Base-by-base conservation (phyloP, 1,139 yeast species). In the Meyerozyma elateridarum region DNA sequence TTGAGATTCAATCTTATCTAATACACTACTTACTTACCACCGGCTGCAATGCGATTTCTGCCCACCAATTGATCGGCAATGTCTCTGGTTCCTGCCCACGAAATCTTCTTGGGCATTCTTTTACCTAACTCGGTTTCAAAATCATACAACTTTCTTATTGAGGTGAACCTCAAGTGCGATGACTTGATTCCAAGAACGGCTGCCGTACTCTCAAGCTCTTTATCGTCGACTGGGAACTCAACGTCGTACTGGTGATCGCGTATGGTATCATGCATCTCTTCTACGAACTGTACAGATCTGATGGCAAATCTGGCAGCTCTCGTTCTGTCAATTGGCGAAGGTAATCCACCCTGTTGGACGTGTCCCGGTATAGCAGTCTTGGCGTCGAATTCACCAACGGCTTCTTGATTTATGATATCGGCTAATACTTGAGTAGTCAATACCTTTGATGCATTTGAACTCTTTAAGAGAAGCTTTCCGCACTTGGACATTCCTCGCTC, bases 351-450 rank as follows among this genome's bases (percentile, higher is more conserved):
- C 61, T 91, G 98, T 68, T 91, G 98, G 33, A 88, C 94, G 54
- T 91, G 98, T 18, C 98, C 98, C 8, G 98, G 98, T 35, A 89
- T 80, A 11, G 98, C 98, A 4, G 95, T 88, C 59, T 95, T 82
- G 13, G 94, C 85, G 51, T 89, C 96, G 52, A 88, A 91, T 40
- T 73, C 70, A 32, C 84, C 82, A 32, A 73, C 65, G 26, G 88
- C 76, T 48, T 87, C 91, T 42, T 83, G 82, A 44, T 79, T 76
- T 48, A 89, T 79, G 41, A 91, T 85, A 38, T 85, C 80, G 19
- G 95, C 88, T 48, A 91, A 71, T 39, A 84, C 71, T 40, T 84
- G 78, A 6, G 97, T 85, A 20, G 89, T 70, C 55, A 85, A 80
- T 19, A 89, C 88, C 38, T 73, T 66, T 15, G 95, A 82, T 2